A percentile compares a stretch with the other conserved stretches of the same genome.
phyloP scores from a whole-genome alignment of 306 rosid genomes.

The Quercus alba region DNA sequence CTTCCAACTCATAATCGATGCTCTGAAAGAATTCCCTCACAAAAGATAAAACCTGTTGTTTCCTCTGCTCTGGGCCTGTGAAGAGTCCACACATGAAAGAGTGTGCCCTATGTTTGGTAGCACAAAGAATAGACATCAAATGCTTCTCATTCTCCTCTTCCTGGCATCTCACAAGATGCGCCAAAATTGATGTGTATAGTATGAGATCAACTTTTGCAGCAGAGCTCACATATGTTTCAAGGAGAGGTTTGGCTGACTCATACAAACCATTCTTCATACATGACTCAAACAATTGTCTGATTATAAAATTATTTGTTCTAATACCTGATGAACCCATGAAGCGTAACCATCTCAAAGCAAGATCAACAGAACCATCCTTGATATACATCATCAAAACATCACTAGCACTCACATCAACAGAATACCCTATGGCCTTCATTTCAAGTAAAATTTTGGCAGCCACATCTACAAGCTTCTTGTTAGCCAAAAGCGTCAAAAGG shows the following conservation, averaged over 20 bases:
- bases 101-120: conserved; percentile 83
- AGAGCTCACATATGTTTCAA: conserved; percentile 76
- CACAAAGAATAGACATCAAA: conserved; percentile 83
- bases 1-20: conserved; percentile 91
- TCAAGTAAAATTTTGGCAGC: conserved; percentile 86
- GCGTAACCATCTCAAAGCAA: conserved; percentile 86
- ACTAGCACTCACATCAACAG: conserved; percentile 90
- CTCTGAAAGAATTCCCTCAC: conserved; percentile 88
- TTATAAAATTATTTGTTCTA: conserved; percentile 81
- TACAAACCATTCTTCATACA: conserved; percentile 81
- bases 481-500: conserved; percentile 75
- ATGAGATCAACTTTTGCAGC: conserved; percentile 92
- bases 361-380: conserved; percentile 89
- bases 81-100: conserved; percentile 91
- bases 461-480: conserved; percentile 74
- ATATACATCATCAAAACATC: conserved; percentile 92
- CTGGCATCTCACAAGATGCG: conserved; percentile 91
- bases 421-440: conserved; percentile 90
- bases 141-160: conserved; percentile 82
- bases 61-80: conserved; percentile 79
- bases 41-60: conserved; percentile 75
- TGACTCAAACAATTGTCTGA: conserved; percentile 88
- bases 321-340: conserved; percentile 96
- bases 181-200: conserved; percentile 90
- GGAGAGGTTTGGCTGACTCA: conserved; percentile 86